Conservation (phyloP, 352 stramenopile species). For the Phytophthora crassamura region DNA sequence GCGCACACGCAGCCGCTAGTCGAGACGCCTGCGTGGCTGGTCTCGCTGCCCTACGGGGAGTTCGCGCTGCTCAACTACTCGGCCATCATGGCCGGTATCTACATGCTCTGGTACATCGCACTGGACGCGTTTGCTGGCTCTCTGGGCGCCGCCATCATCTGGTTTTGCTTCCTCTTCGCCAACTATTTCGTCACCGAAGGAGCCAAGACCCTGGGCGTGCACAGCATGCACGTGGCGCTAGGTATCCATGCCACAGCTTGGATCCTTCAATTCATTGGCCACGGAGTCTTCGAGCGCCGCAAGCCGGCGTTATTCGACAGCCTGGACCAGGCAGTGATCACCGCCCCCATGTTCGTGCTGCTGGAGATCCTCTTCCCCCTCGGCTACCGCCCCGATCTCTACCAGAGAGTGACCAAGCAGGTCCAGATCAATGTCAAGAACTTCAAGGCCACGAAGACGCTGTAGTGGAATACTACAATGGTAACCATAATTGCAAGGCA, state of each 20-base stretch:
- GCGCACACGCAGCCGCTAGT: slow-evolving; percentile 54
- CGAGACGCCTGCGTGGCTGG: slow-evolving; percentile 36
- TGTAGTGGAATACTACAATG: slow-evolving; percentile 17
- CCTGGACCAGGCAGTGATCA: slow-evolving; percentile 84
- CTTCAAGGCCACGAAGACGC: slow-evolving; percentile 55
- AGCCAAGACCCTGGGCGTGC: slow-evolving; percentile 39
- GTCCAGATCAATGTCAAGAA: slow-evolving; percentile 67
- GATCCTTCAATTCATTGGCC: slow-evolving; percentile 86
- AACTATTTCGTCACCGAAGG: slow-evolving; percentile 65
- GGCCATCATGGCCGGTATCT: slow-evolving; percentile 62
- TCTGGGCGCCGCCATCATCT: slow-evolving; percentile 63
- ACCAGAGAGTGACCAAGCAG: slow-evolving; percentile 66
- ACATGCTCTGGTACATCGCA: slow-evolving; percentile 87
- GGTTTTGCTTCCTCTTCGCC: slow-evolving; percentile 56
- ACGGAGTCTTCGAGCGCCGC: slow-evolving; percentile 86
- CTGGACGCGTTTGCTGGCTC: slow-evolving; percentile 69
- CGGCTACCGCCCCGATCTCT: slow-evolving; percentile 80
- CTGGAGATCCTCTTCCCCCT: slow-evolving; percentile 84
- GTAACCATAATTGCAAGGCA: too few species aligned
- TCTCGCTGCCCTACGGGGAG: slow-evolving; percentile 45
- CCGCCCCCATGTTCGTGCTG: slow-evolving; percentile 90
- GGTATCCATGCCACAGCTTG: slow-evolving; percentile 67
- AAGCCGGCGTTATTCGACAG: slow-evolving; percentile 89
- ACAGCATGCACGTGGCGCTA: slow-evolving; percentile 69
- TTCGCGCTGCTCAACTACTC: slow-evolving; percentile 75